Conservation (phyloP, 495 filamentous ascomycete species). For the Baudoinia panamericana region DNA sequence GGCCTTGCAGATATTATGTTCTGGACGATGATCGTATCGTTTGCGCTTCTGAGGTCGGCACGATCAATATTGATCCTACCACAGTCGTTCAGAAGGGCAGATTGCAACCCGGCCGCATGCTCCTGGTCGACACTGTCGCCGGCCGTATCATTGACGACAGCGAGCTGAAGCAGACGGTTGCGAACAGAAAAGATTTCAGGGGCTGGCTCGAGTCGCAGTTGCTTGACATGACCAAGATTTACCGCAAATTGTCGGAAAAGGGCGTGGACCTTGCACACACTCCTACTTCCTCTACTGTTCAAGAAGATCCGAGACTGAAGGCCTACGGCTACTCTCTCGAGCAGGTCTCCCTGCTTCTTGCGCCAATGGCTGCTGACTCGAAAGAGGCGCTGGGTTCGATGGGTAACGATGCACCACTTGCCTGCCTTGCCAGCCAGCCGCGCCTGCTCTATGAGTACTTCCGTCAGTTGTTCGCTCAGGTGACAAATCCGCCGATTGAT, state of each 20-base stretch:
- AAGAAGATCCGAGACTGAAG: conserved; percentile 72
- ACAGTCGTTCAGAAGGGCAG: conserved; percentile 87
- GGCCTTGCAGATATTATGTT: conserved; percentile 96
- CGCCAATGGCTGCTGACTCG: conserved; percentile 95
- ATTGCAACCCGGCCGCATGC: conserved; percentile 91
- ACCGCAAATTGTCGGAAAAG: conserved; percentile 42
- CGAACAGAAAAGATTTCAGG: conserved; percentile 72
- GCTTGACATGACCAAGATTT: conserved; percentile 65
- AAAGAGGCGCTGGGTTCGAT: conserved; percentile 99
- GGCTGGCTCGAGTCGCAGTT: conserved; percentile 81
- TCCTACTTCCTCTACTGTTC: conserved; percentile 60
- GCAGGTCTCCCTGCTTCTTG: conserved; percentile 86
- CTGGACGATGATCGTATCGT: conserved; percentile 97
- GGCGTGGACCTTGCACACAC: conserved; percentile 50
- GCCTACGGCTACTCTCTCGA: conserved; percentile 96
- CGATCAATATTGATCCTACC: conserved; percentile 84
- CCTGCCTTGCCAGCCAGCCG: conserved; percentile 78
- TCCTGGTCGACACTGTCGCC: conserved; percentile 89
- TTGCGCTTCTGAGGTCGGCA: conserved; percentile 95
- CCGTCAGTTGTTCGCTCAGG: conserved; percentile 96
- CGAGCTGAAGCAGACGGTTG: conserved; percentile 83
- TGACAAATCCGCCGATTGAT: conserved; percentile 98
- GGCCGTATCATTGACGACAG: conserved; percentile 92
- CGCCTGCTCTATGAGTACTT: conserved; percentile 96
- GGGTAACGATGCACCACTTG: conserved; percentile 95